A percentile compares a stretch with the other conserved stretches of the same genome.
These are phyloP conservation scores for Cornus suecica DNA, from an alignment of 148 eudicot genomes.

Conservation along the genomic window DNA sequence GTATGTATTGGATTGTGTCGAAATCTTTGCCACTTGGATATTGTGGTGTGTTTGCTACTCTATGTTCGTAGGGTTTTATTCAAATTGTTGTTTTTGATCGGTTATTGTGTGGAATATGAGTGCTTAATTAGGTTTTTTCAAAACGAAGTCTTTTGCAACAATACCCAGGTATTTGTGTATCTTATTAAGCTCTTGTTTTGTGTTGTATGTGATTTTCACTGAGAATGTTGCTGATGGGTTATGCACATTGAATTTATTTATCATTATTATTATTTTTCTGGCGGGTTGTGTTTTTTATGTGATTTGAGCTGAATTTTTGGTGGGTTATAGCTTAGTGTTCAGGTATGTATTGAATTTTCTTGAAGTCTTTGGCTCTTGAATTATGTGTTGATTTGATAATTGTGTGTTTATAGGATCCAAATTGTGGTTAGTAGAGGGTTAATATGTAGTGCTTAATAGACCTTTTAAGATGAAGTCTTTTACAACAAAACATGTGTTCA, in stretches of 20 bases:
- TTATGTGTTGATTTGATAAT: background rate
- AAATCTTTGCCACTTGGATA: no score
- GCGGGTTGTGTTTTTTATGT: background rate
- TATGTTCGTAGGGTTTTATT: no score
- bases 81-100: no score
- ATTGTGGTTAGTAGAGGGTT: no score
- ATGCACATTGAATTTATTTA: background rate
- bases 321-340: background rate
- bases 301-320: background rate
- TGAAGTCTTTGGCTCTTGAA: background rate
- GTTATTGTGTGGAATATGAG: no score
- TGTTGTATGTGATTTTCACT: background rate
- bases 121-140: no score
- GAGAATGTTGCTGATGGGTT: background rate
- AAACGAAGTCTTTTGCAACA: slow-evolving; percentile 88
- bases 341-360: background rate
- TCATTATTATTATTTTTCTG: no score
- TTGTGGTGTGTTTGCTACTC: no score
- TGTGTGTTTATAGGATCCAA: background rate
- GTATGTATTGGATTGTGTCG: no score
- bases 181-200: background rate
- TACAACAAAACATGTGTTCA: no score
- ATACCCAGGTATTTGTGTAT: slow-evolving; percentile 63
- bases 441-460: no score
- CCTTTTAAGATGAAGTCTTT: no score